Percentiles rank a stretch among this genome's conserved stretches.
These are phyloP conservation scores for Panaeolus papilionaceus DNA, from an alignment of 768 basidiomycete species.

Conservation along the genomic window DNA sequence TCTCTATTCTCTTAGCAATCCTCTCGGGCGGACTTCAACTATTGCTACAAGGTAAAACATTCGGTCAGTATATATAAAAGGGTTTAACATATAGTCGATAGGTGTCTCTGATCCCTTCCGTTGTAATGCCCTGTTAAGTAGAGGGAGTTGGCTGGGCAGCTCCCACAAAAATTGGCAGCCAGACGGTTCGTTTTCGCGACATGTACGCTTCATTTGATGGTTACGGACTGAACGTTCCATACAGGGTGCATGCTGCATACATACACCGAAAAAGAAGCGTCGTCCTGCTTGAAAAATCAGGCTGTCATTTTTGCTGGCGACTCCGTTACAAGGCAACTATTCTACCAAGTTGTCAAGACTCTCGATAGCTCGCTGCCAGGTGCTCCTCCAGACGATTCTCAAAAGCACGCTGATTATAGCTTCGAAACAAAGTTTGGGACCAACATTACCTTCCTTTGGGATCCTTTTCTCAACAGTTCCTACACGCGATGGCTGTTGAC, in stretches of 20 bases:
- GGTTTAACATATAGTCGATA: constrained; percentile 33
- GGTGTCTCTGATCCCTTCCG: constrained; percentile 77
- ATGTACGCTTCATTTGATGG: not conserved
- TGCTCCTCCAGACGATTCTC: constrained; percentile 56
- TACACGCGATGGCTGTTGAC: constrained; percentile 52
- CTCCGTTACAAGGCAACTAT: constrained; percentile 80
- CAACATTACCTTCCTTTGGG: constrained; percentile 75
- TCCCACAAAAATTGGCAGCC: constrained; percentile 84
- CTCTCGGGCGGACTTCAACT: constrained; percentile 50
- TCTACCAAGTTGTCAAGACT: constrained; percentile 72
- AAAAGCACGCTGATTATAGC: constrained; percentile 73
- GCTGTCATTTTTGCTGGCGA: constrained; percentile 84
- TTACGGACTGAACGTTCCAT: constrained; percentile 13
- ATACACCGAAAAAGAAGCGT: constrained; percentile 62
- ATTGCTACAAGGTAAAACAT: constrained; percentile 49
- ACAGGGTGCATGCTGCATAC: constrained; percentile 82
- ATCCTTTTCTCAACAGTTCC: constrained; percentile 84
- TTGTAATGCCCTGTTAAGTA: constrained; percentile 72
- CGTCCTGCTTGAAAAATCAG: constrained; percentile 60
- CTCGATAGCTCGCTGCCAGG: constrained; percentile 64
- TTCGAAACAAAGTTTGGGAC: constrained; percentile 53
- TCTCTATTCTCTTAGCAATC: constrained; percentile 44
- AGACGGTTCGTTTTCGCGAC: constrained; percentile 58
- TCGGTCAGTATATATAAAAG: not conserved
- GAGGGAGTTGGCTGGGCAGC: constrained; percentile 81